Percentiles rank a stretch among this genome's conserved stretches.
These are phyloP conservation scores for Russula virescens DNA, from an alignment of 768 basidiomycete species.

Conservation along the genomic window DNA sequence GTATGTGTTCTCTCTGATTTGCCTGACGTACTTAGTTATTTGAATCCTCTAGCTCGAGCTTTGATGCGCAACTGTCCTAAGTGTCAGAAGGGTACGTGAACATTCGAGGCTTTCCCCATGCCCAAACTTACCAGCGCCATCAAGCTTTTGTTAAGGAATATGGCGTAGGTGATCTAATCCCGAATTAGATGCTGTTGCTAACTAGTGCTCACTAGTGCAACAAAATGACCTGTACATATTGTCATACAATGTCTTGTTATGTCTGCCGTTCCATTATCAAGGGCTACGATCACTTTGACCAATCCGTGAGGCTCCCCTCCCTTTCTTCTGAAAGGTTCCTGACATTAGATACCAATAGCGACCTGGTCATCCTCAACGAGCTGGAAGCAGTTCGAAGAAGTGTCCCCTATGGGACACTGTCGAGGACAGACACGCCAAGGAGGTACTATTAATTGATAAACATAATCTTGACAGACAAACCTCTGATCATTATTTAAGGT, in stretches of 20 bases:
- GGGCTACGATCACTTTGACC: slow-evolving; percentile 70
- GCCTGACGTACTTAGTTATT: slow-evolving; percentile 10
- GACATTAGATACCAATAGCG: slow-evolving; percentile 1
- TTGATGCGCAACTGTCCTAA: slow-evolving; percentile 86
- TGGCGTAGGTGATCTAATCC: slow-evolving; percentile 47
- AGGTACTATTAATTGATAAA: slow-evolving; percentile 37
- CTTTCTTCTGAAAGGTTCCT: neutral
- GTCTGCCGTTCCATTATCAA: slow-evolving; percentile 67
- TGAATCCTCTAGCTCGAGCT: slow-evolving; percentile 50
- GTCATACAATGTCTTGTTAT: slow-evolving; percentile 74
- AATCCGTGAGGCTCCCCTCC: slow-evolving; percentile 33
- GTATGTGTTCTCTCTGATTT: slow-evolving; percentile 35
- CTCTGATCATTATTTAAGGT: slow-evolving; percentile 41
- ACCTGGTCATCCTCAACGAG: slow-evolving; percentile 6
- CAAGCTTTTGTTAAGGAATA: slow-evolving; percentile 76
- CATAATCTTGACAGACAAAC: neutral
- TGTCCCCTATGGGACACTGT: slow-evolving; percentile 66
- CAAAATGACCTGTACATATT: slow-evolving; percentile 82
- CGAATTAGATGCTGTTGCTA: slow-evolving; percentile 1
- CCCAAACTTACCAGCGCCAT: neutral
- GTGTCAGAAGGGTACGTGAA: slow-evolving; percentile 61
- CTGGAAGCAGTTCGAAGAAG: slow-evolving; percentile 32
- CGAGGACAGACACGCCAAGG: slow-evolving; percentile 58
- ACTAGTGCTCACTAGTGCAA: slow-evolving; percentile 56
- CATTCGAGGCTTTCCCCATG: neutral